Conservation (phyloP, 2,329 filamentous ascomycete genomes). For the Alternaria sp. region DNA sequence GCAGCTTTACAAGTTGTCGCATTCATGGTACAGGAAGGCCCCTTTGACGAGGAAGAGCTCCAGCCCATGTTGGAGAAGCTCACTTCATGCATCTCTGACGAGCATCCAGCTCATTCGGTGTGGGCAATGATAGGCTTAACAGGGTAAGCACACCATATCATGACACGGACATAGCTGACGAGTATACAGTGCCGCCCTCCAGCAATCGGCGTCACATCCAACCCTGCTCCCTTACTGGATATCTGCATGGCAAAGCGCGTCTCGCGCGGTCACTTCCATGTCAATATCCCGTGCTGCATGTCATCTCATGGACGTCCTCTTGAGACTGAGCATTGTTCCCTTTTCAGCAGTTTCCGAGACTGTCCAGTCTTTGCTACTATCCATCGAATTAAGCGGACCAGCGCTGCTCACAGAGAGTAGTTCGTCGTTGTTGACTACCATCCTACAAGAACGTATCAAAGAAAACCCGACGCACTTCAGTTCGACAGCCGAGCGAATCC, state of each 20-base stretch:
- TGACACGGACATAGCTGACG: conserved; percentile 8
- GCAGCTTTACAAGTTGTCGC: conserved; percentile 64
- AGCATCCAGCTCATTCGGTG: conserved; percentile 67
- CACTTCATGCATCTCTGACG: conserved; percentile 69
- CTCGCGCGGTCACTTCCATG: conserved; percentile 73
- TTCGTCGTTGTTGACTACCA: conserved; percentile 72
- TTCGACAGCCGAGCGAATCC: conserved; percentile 72
- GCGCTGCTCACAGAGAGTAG: conserved; percentile 81
- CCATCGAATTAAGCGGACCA: conserved; percentile 83
- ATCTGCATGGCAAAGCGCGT: conserved; percentile 77
- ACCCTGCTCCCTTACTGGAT: conserved; percentile 66
- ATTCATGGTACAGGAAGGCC: conserved; percentile 54
- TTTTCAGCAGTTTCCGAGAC: conserved; percentile 73
- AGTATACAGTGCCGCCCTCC: conserved; percentile 40
- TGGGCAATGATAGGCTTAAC: conserved; percentile 88
- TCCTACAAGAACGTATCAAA: conserved; percentile 72
- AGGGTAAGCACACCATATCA: conserved; percentile 63
- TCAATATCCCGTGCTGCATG: conserved; percentile 79
- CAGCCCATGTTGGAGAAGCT: conserved; percentile 66
- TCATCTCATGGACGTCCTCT: conserved; percentile 72
- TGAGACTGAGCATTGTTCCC: conserved; percentile 71
- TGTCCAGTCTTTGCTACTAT: conserved; percentile 75
- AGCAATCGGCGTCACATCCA: conserved; percentile 31
- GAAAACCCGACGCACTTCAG: conserved; percentile 74
- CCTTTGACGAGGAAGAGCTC: conserved; percentile 60